Evolutionary conservation across 148 eudicot genomes (phyloP).

Genomic region (Rhododendron mucronatum): DNA sequence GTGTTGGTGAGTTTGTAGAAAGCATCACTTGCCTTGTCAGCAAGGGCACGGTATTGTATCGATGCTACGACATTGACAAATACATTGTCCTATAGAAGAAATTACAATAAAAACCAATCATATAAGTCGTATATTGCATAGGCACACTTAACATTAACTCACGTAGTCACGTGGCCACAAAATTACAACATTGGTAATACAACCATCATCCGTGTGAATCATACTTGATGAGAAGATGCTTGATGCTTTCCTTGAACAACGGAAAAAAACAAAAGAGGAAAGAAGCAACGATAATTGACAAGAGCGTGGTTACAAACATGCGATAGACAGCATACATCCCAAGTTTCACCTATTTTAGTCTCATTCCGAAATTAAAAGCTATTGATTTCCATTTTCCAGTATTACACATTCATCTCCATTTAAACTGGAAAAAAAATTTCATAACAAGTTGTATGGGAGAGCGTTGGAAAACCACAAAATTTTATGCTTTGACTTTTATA

Average conservation of each 20-base stretch:
- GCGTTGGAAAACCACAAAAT: neutral
- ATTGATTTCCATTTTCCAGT: neutral
- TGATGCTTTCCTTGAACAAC: neutral
- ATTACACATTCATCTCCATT: neutral
- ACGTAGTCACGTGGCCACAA: neutral
- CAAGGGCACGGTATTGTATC: conserved; percentile 40
- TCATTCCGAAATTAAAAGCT: neutral
- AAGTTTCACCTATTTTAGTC: neutral
- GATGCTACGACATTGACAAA: conserved; percentile 57
- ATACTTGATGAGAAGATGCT: neutral
- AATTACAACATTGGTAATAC: neutral
- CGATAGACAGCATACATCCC: neutral
- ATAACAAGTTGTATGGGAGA: neutral
- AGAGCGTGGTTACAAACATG: neutral
- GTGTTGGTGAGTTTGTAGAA: conserved; percentile 55
- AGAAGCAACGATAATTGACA: no score
- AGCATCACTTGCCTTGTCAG: conserved; percentile 46
- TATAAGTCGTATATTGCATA: neutral
- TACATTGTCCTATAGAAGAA: conserved; percentile 44
- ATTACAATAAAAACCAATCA: neutral
- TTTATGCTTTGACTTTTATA: neutral
- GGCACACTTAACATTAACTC: neutral
- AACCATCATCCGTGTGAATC: neutral
- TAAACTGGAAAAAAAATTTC: neutral
- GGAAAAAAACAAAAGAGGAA: neutral